Evolutionary conservation across 2,329 filamentous ascomycete genomes (phyloP).

Genomic region (Aspergillus sp.): DNA sequence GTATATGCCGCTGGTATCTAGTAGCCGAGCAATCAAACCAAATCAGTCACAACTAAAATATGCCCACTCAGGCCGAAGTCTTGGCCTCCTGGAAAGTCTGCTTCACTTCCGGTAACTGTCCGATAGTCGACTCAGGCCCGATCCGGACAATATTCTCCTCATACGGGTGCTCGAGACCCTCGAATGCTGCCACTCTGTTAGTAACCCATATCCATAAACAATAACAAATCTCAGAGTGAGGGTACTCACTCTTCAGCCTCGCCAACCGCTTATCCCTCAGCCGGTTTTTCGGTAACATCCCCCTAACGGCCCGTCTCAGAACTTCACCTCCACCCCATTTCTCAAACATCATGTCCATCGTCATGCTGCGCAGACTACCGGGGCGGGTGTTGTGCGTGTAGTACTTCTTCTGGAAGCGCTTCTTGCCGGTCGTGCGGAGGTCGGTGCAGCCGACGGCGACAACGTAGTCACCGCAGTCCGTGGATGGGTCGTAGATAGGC

Average conservation of each 20-base stretch:
- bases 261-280: conserved; percentile 83
- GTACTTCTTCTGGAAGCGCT: conserved; percentile 92
- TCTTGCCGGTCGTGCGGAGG: conserved; percentile 85
- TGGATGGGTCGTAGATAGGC: conserved; percentile 94
- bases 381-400: conserved; percentile 92
- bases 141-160: conserved; percentile 81
- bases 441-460: conserved; percentile 88
- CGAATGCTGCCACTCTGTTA: conserved; percentile 63
- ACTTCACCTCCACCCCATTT: conserved; percentile 95
- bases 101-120: conserved; percentile 35
- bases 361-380: conserved; percentile 81
- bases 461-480: conserved; percentile 98
- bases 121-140: conserved; percentile 52
- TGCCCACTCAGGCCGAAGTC: conserved; percentile 19
- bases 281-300: conserved; percentile 97
- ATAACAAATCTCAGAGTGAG: background rate
- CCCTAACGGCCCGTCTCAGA: conserved; percentile 84
- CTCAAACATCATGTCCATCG: conserved; percentile 90
- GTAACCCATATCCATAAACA: background rate
- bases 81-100: conserved; percentile 37
- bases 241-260: conserved; percentile 69
- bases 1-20: conserved; percentile 15
- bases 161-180: conserved; percentile 89
- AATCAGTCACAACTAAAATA: background rate
- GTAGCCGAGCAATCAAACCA: conserved; percentile 9